phyloP scores from a whole-genome alignment of 2,329 filamentous ascomycete species.

The Hypoxylon sp. region DNA sequence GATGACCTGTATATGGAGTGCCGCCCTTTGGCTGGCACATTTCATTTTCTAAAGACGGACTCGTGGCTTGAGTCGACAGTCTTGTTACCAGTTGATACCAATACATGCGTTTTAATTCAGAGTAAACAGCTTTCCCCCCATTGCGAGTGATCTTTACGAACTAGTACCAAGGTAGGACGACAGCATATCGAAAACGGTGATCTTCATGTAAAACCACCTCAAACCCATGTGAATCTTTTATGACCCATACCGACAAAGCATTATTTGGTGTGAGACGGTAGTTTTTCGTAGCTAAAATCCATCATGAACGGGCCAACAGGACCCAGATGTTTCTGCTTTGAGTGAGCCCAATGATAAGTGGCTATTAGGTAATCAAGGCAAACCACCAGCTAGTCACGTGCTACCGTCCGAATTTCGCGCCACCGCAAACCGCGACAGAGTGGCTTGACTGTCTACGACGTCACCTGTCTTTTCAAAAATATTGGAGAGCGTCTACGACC shows the following conservation, averaged over 20 bases:
- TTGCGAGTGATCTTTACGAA: not conserved
- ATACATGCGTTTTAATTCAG: not conserved
- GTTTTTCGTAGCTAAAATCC: not conserved
- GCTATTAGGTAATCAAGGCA: conserved; percentile 7
- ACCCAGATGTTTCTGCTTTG: no score
- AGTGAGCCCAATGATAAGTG: not conserved
- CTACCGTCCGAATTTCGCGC: conserved; percentile 36
- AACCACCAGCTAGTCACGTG: conserved; percentile 28
- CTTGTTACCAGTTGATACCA: conserved; percentile 4
- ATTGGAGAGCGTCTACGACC: not conserved
- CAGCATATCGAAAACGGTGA: not conserved
- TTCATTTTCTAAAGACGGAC: not conserved
- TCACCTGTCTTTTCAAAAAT: conserved; percentile 19
- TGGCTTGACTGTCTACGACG: conserved; percentile 33
- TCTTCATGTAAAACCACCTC: not conserved
- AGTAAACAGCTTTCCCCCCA: not conserved
- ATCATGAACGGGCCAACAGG: not conserved
- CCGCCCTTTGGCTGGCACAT: not conserved
- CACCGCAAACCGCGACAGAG: conserved; percentile 19
- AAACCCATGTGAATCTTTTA: not conserved
- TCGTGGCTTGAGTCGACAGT: not conserved
- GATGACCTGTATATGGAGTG: not conserved
- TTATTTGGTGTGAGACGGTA: not conserved
- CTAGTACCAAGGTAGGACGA: not conserved
- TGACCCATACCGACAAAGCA: not conserved